Conservation (phyloP, 352 stramenopile genomes). For the Pythium scleroteichum region DNA sequence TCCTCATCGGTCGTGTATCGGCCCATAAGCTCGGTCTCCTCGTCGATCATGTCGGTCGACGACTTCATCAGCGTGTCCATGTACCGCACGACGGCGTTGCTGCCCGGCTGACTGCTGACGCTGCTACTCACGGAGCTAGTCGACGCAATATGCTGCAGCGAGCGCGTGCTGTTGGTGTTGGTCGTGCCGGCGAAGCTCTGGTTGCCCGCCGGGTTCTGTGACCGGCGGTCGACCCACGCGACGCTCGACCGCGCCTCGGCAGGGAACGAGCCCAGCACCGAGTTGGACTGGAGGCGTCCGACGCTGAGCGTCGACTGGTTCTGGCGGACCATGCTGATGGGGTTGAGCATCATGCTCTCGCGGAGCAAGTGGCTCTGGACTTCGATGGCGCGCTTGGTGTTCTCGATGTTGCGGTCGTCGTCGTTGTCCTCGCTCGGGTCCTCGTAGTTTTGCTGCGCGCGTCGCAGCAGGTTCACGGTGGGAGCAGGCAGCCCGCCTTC, state of each 20-base stretch:
- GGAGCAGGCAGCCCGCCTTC: constrained; percentile 49
- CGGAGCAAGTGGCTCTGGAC: constrained; percentile 76
- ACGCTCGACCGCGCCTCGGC: constrained; percentile 21
- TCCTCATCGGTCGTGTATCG: constrained; percentile 21
- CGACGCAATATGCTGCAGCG: constrained; percentile 12
- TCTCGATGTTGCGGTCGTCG: constrained; percentile 64
- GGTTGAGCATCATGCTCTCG: constrained; percentile 59
- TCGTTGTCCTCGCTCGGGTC: constrained; percentile 50
- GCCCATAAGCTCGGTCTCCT: constrained; percentile 17
- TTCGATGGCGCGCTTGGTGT: constrained; percentile 74
- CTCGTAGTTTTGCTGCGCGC: constrained; percentile 70
- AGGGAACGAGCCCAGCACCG: constrained; percentile 25
- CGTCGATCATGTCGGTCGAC: constrained; percentile 22
- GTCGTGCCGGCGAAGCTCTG: constrained; percentile 23
- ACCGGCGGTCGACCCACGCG: constrained; percentile 16
- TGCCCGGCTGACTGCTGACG: background rate
- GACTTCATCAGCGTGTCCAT: constrained; percentile 28
- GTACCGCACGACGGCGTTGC: constrained; percentile 25
- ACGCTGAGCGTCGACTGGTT: constrained; percentile 21
- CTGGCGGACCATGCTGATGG: constrained; percentile 38
- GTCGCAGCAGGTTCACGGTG: constrained; percentile 62
- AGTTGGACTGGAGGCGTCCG: constrained; percentile 23
- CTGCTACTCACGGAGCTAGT: constrained; percentile 10
- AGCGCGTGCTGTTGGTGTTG: constrained; percentile 22
- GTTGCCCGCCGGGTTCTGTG: background rate